Base-by-base conservation (phyloP, 257 asterid genomes). In the Gentiana macrophylla region DNA sequence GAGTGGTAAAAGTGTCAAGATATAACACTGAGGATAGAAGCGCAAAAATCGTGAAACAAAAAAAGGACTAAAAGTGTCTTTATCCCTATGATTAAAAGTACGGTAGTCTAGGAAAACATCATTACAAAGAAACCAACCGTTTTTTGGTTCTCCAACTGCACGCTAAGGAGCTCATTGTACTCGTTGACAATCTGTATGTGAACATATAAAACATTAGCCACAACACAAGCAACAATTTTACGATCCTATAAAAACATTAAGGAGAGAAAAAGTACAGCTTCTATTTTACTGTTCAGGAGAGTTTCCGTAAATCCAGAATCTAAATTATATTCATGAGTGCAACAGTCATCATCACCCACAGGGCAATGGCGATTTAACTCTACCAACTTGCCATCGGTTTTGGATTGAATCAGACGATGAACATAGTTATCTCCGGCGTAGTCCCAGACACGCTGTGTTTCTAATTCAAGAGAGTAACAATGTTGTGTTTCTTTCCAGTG, bases 401-500 rank as follows among this genome's bases (percentile, higher is more conserved):
- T 92, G 60, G 95, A 85, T 69, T 83, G 98, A 74, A 92, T 85
- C 72, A 92, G 60, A 37, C 98, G 79, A 65, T 92, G 98, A 77
- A 92, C 98, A 75, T 92, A 92, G 73, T 88, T 92, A 70, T 92
- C 88, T 64, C 99, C 99, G 55, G 81, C 84, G 67, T 79, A 81
- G 70, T 92, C 97, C 99, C 99, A 92, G 64, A 92, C 99, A 53
- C 97, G 86, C 56, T 81, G 92, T 12, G 99, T 88, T 72, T 92
- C 97, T 72, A 92, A 82, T 72, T 92, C 99, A 69, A 92, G 84
- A 59, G 99, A 89, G 69, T 92, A 88, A 80, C 95, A 88, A 70
- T 92, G 99, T 60, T 88, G 76, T 57, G 97, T 92, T 67, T 88
- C 99, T 71, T 83, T 84, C 99, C 99, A 92, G 65, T 92, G 99